These are phyloP conservation scores for Calonectria pseudoturangicola DNA, from an alignment of 2,329 filamentous ascomycete species.

Conservation along the genomic window DNA sequence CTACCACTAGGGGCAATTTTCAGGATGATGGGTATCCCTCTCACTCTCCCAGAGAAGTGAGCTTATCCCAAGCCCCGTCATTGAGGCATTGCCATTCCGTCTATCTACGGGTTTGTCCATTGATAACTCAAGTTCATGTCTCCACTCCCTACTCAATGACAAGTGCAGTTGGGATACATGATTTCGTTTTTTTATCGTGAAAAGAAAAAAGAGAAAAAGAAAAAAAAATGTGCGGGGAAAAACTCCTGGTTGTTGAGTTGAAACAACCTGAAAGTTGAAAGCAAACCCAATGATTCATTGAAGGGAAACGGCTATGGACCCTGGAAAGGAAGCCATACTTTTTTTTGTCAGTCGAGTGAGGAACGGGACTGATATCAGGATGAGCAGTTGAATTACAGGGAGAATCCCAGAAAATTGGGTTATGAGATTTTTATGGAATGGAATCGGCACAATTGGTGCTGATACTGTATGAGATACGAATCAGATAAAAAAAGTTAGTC, in stretches of 20 bases:
- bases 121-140: neutral
- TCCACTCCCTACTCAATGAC: neutral
- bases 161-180: neutral
- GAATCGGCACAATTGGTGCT: neutral
- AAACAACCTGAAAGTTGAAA: neutral
- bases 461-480: neutral
- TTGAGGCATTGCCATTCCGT: neutral
- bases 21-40: no score
- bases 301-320: no score
- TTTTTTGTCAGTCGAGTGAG: neutral
- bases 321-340: neutral
- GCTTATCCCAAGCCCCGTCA: neutral
- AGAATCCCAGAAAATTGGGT: neutral
- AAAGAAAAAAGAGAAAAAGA: no score
- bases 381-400: neutral
- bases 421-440: neutral
- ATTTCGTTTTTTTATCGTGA: neutral
- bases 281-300: neutral
- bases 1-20: neutral
- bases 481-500: conserved; percentile 2
- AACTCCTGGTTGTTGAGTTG: neutral
- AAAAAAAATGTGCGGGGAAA: no score
- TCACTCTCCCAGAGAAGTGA: neutral
- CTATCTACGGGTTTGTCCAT: neutral
- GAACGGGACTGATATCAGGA: neutral